These are phyloP conservation scores for Lindgomyces ingoldianus DNA, from an alignment of 495 filamentous ascomycete species.

Conservation along the genomic window DNA sequence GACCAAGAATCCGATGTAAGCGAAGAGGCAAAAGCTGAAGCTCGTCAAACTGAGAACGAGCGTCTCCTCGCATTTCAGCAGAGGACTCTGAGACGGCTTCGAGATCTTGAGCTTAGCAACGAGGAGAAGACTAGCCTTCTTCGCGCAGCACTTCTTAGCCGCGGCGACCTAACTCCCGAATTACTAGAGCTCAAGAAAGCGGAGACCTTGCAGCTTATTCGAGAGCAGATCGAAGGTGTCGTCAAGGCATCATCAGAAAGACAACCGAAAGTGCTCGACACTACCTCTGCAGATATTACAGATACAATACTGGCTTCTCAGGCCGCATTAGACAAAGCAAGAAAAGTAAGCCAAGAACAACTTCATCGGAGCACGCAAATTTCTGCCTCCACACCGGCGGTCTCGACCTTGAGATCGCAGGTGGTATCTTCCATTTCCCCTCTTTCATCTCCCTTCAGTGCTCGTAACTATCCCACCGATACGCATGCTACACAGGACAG, in stretches of 20 bases:
- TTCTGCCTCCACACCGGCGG: neutral
- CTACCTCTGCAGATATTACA: slow-evolving; percentile 19
- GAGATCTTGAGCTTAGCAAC: slow-evolving; percentile 44
- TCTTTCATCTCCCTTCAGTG: neutral
- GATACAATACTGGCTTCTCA: slow-evolving; percentile 23
- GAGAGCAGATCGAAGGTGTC: slow-evolving; percentile 34
- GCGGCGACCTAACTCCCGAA: slow-evolving; percentile 42
- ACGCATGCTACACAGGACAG: neutral
- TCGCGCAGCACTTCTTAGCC: slow-evolving; percentile 43
- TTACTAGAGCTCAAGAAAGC: slow-evolving; percentile 38
- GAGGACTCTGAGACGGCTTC: slow-evolving; percentile 28
- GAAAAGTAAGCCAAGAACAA: slow-evolving; percentile 35
- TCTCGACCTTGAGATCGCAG: neutral
- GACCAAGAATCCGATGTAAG: slow-evolving; percentile 22
- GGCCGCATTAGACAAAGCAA: slow-evolving; percentile 26
- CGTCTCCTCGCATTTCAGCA: slow-evolving; percentile 48
- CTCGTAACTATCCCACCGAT: neutral
- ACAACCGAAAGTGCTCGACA: slow-evolving; percentile 24
- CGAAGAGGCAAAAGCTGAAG: slow-evolving; percentile 20
- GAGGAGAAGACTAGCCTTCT: slow-evolving; percentile 45
- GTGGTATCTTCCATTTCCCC: neutral
- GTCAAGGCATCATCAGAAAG: slow-evolving; percentile 20
- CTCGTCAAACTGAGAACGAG: slow-evolving; percentile 29
- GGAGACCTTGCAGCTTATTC: slow-evolving; percentile 36
- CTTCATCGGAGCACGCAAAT: neutral